Evolutionary conservation across 2,329 filamentous ascomycete genomes (phyloP), one percentile per base, ranked within the genome.

Genomic region (Talaromyces sp.): DNA sequence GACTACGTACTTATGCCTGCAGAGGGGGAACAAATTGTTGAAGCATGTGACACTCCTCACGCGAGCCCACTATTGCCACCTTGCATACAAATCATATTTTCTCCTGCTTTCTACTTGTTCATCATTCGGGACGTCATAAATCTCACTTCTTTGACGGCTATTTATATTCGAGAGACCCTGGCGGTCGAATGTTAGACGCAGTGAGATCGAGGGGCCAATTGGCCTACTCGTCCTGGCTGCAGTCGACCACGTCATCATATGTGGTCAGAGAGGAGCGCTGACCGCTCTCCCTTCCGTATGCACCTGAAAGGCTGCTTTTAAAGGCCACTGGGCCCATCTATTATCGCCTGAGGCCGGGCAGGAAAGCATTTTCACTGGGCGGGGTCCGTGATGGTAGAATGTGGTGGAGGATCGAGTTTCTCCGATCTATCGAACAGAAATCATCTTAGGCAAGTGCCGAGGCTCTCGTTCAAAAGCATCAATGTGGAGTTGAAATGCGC

Each of bases 401-500:
- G 28, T 21, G 21, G 40, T n/a, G 28, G 28, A 19, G 28, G 45
- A 33, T 19, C 64, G 50, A 48, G 45, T 53, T n/a, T 19, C 3
- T 13, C 19, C 33, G 8, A 35, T 35, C 10, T 15, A 17, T 25
- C 37, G 46, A 25, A 35, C 17, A 19, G 21, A 39, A 10, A 37
- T 64, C 56, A 70, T 60, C 62, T 65, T 13, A 80, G 65, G 65
- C 78, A 80, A 17, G 73, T 75, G 22, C 74, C 73, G 63, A 79
- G 65, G 61, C 75, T 79, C 61, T 79, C 76, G 62, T 80, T 80
- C 28, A 80, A 63, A 62, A 78, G 73, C 60, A 73, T 70, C 51
- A 80, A 63, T 4, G 77, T 78, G 53, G 71, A 68, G 57, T 75
- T 71, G 61, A 77, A 77, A 57, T 78, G 76, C n/a, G 68, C 62